phyloP scores from a whole-genome alignment of 495 filamentous ascomycete species.

The Clohesyomyces aquaticus region DNA sequence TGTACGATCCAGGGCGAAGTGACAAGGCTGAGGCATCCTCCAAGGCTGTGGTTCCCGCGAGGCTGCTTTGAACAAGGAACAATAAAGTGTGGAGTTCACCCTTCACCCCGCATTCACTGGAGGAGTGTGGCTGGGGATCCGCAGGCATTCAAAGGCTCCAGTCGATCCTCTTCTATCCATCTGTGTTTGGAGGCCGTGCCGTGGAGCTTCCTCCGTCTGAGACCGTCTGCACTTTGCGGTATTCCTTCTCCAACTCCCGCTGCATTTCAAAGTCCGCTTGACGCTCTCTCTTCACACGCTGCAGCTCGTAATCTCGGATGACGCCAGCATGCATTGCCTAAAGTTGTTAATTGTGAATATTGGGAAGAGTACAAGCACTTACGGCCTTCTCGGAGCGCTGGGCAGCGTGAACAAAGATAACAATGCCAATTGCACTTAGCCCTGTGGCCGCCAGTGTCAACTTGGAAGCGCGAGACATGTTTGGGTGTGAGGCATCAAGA shows the following conservation, averaged over 20 bases:
- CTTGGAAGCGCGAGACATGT: conserved; percentile 89
- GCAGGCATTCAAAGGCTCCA: not conserved
- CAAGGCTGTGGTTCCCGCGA: not conserved
- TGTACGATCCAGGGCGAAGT: not conserved
- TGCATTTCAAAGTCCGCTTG: conserved; percentile 95
- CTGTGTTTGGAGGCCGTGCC: conserved; percentile 14
- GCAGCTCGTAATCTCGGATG: conserved; percentile 91
- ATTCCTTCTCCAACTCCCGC: conserved; percentile 80
- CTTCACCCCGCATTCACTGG: conserved; percentile 1
- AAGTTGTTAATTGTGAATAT: conserved; percentile 21
- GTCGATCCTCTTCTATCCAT: conserved; percentile 10
- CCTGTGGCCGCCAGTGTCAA: conserved; percentile 79
- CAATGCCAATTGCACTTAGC: conserved; percentile 72
- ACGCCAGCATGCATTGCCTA: conserved; percentile 97
- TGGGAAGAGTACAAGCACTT: conserved; percentile 42
- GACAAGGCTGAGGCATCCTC: not conserved
- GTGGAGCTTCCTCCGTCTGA: conserved; percentile 32
- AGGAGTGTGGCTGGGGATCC: too few relatives aligned
- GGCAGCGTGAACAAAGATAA: conserved; percentile 85
- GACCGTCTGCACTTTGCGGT: conserved; percentile 80
- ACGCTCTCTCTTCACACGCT: conserved; percentile 76
- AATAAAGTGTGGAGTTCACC: not conserved
- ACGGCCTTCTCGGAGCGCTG: conserved; percentile 88
- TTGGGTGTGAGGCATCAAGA: not conserved
- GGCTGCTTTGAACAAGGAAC: not conserved